phyloP scores from a whole-genome alignment of 371 early-diverging fungal genomes.

The Mucor racemosus region DNA sequence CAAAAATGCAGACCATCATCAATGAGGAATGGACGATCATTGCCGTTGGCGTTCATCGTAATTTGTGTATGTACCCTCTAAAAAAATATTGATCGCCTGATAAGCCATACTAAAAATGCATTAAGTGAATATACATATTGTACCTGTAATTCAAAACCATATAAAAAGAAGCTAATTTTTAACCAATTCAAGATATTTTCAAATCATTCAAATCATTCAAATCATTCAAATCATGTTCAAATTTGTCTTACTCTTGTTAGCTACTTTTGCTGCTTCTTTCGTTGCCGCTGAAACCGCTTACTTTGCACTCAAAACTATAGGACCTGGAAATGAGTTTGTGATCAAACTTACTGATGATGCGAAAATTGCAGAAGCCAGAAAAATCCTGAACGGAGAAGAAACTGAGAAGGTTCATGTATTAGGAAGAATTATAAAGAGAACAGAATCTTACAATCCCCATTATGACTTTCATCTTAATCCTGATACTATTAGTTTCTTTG shows the following conservation, averaged over 20 bases:
- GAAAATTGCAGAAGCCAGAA: background rate
- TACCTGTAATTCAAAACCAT: too few species aligned
- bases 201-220: too few species aligned
- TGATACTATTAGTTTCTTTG: background rate
- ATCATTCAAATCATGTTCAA: background rate
- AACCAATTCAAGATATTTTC: too few species aligned
- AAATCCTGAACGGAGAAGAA: background rate
- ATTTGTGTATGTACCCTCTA: too few species aligned
- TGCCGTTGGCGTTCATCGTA: too few species aligned
- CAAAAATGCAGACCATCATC: too few species aligned
- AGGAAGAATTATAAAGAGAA: constrained; percentile 1
- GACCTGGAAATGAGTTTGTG: background rate
- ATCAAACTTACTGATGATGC: background rate
- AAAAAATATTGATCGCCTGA: too few species aligned
- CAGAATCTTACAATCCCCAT: background rate
- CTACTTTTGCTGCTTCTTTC: background rate
- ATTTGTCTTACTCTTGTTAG: background rate
- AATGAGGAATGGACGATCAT: too few species aligned
- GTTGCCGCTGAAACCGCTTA: constrained; percentile 9
- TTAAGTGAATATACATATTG: too few species aligned
- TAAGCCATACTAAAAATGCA: too few species aligned
- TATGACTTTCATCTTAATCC: background rate
- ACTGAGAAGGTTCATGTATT: background rate
- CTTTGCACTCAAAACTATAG: background rate
- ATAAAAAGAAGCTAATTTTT: too few species aligned